Base-by-base conservation (phyloP, 768 basidiomycete genomes). In the Macrocybe gigantea region DNA sequence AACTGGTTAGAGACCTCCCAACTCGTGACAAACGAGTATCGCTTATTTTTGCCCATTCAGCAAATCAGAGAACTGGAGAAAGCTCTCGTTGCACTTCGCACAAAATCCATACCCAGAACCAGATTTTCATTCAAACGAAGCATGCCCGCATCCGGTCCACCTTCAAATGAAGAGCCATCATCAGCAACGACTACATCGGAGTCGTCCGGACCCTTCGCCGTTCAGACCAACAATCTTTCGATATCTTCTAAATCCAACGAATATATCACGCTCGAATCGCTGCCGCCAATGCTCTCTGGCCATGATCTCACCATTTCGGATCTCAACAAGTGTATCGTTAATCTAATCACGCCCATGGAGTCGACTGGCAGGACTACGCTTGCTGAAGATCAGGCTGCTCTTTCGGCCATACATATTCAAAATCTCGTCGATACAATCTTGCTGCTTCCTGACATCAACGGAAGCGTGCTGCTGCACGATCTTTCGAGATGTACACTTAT, bases 381-480 rank as follows among this genome's bases (percentile, higher is more conserved):
- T 53, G 13, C 49, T 53, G 13, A 39, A 45, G 11, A 36, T 54
- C 22, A 44, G 34, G 22, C 46, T 64, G 54, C 64, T 38, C 58
- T 79, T 29, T 78, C 82, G 0, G 80, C 86, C 0, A 55, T 90
- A 7, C 87, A 92, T 56, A 71, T 81, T 13, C 74, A 73, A n/a
- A 73, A 79, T 41, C 53, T 93, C 14, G 69, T 63, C 2, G 70
- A 81, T 48, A 80, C 78, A 8, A 60, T 93, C 3, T 60, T 95
- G 14, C 60, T 93, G 11, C 67, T 90, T 6, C 87, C 88, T 0
- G 55, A 58, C 8, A 69, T 90, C 14, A 58, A 75, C 6, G 88
- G 91, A 1, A 93, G 90, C 56, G 78, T 84, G 7, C 67, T 94
- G 45, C 62, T 93, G 1, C 79, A 88, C 53, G 74, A 83, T 51